These are phyloP conservation scores for Ophiostoma montium DNA, from an alignment of 2,329 filamentous ascomycete genomes.

Conservation along the genomic window DNA sequence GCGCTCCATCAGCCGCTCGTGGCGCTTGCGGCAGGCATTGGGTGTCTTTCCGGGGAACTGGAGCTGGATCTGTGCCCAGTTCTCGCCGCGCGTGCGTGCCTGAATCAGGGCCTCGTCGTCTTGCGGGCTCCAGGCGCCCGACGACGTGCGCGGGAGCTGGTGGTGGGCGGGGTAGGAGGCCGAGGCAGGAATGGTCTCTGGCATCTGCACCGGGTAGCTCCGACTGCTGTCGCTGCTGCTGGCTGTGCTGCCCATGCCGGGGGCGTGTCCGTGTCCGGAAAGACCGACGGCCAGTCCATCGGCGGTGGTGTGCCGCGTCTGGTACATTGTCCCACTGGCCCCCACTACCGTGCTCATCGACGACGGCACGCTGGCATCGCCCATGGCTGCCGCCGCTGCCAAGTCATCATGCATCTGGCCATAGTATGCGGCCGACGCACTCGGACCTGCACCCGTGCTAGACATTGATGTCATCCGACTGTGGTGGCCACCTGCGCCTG, in stretches of 20 bases:
- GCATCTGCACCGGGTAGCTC: slow-evolving; percentile 1
- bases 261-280: too few species aligned
- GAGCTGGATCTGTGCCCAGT: slow-evolving; percentile 70
- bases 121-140: slow-evolving; percentile 55
- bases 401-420: slow-evolving; percentile 16
- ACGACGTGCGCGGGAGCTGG: slow-evolving; percentile 37
- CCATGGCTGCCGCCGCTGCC: slow-evolving; percentile 11
- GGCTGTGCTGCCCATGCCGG: neutral
- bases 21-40: slow-evolving; percentile 80
- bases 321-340: too few species aligned
- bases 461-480: slow-evolving; percentile 11
- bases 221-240: neutral
- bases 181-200: slow-evolving; percentile 3
- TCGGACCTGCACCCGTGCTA: slow-evolving; percentile 9
- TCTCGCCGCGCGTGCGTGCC: slow-evolving; percentile 60
- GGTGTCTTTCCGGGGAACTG: slow-evolving; percentile 63
- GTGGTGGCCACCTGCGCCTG: slow-evolving; percentile 4
- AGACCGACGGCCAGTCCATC: slow-evolving; percentile 23
- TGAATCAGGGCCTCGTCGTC: slow-evolving; percentile 62
- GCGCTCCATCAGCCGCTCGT: slow-evolving; percentile 71
- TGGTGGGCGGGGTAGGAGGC: slow-evolving; percentile 18
- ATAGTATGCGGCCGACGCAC: slow-evolving; percentile 16
- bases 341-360: slow-evolving; percentile 12
- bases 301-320: neutral
- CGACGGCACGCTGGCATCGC: neutral